phyloP scores from a whole-genome alignment of 306 rosid genomes.

The Clitoria ternatea region DNA sequence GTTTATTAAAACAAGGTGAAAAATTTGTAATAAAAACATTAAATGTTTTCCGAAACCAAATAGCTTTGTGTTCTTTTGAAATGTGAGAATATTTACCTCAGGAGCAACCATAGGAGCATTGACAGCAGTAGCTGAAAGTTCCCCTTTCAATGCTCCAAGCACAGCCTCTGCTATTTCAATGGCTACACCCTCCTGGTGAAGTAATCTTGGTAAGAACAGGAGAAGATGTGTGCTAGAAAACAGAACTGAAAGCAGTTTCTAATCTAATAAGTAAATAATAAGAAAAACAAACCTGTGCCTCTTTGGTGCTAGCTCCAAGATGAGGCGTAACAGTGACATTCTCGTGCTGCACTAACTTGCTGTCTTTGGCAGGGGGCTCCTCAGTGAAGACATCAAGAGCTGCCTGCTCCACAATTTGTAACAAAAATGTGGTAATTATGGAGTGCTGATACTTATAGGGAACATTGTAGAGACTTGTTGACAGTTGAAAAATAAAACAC shows the following conservation, averaged over 20 bases:
- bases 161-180: conserved; percentile 98
- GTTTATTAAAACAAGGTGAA: too few species aligned
- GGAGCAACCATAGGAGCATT: conserved; percentile 98
- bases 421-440: neutral
- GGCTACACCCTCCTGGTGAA: conserved; percentile 85
- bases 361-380: conserved; percentile 84
- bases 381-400: conserved; percentile 84
- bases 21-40: too few species aligned
- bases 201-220: neutral
- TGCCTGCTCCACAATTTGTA: conserved; percentile 45
- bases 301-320: conserved; percentile 98
- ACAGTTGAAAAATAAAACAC: neutral
- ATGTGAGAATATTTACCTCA: conserved; percentile 45
- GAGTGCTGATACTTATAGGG: neutral
- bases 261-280: neutral
- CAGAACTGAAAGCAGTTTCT: neutral
- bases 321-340: conserved; percentile 87
- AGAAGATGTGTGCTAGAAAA: neutral
- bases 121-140: conserved; percentile 95
- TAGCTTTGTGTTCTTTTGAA: too few species aligned
- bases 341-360: conserved; percentile 71
- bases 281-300: conserved; percentile 65
- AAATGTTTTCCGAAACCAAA: too few species aligned
- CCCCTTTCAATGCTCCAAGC: conserved; percentile 83
- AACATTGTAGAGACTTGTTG: neutral